Percentiles rank a stretch among this genome's conserved stretches.
Conservation (phyloP, 768 basidiomycete genomes). For the Boletus bicolor region DNA sequence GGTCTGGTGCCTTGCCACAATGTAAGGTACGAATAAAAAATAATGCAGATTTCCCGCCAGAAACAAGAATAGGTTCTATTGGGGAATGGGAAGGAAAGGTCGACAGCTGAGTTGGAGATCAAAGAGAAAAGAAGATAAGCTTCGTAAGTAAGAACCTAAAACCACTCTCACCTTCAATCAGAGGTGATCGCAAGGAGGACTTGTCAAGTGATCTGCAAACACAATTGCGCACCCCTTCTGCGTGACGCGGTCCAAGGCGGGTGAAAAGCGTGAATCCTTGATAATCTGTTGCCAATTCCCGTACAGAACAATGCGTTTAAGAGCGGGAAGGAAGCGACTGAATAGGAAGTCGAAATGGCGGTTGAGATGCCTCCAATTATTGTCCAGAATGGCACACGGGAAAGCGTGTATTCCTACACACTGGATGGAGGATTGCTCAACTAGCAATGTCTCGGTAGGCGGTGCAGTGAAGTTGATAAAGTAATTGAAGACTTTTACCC, state of each 20-base stretch:
- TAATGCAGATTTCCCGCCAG: neutral
- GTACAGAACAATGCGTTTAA: slow-evolving; percentile 45
- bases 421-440: slow-evolving; percentile 34
- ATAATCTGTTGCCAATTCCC: slow-evolving; percentile 50
- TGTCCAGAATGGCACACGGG: slow-evolving; percentile 41
- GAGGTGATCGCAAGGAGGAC: slow-evolving; percentile 18
- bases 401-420: slow-evolving; percentile 52
- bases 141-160: neutral
- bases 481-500: slow-evolving; percentile 52
- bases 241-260: slow-evolving; percentile 31
- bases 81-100: neutral
- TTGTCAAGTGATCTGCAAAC: slow-evolving; percentile 10
- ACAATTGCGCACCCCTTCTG: slow-evolving; percentile 33
- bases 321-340: slow-evolving; percentile 41
- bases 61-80: neutral
- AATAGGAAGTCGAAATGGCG: slow-evolving; percentile 47
- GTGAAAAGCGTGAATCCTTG: slow-evolving; percentile 36
- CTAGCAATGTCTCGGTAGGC: slow-evolving; percentile 16
- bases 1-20: neutral
- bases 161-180: slow-evolving; percentile 9
- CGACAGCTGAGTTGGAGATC: neutral
- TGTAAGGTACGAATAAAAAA: neutral
- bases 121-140: neutral
- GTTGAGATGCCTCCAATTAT: slow-evolving; percentile 31
- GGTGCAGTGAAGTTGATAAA: slow-evolving; percentile 47